Percentiles rank a stretch among this genome's conserved stretches.
phyloP scores from a whole-genome alignment of 257 asterid genomes.

The Avicennia marina region DNA sequence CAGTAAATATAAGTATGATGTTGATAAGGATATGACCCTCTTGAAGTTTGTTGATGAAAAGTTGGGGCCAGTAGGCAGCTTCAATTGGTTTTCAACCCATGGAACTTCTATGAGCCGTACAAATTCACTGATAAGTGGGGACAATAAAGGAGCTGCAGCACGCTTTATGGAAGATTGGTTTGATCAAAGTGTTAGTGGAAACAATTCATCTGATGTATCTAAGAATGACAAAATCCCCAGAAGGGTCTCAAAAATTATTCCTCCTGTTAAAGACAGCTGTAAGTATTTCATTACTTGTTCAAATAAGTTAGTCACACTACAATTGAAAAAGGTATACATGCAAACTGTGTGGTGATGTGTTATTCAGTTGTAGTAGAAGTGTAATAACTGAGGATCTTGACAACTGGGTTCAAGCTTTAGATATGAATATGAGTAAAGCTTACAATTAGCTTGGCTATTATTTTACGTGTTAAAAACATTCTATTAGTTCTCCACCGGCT shows the following conservation, averaged over 20 bases:
- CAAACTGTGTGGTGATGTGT: too few relatives aligned
- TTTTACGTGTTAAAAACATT: too few relatives aligned
- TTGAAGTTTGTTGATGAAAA: slow-evolving; percentile 83
- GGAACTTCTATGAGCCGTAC: slow-evolving; percentile 99
- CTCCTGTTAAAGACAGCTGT: slow-evolving; percentile 52
- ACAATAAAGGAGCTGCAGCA: slow-evolving; percentile 99
- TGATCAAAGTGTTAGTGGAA: slow-evolving; percentile 42
- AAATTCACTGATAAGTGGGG: slow-evolving; percentile 92
- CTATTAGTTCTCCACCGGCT: too few relatives aligned
- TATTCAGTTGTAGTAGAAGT: too few relatives aligned
- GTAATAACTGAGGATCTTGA: too few relatives aligned
- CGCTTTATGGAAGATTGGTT: slow-evolving; percentile 99
- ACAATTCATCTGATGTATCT: slow-evolving; percentile 20
- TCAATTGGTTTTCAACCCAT: slow-evolving; percentile 99
- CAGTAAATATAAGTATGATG: slow-evolving; percentile 72
- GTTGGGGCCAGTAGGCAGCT: slow-evolving; percentile 99
- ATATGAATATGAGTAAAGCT: too few relatives aligned
- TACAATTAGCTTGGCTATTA: too few relatives aligned
- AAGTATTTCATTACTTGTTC: slow-evolving; percentile 32
- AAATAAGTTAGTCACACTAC: background rate
- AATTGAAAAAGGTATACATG: too few relatives aligned
- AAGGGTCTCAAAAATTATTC: slow-evolving; percentile 83
- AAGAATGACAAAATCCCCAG: slow-evolving; percentile 37
- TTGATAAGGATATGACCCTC: slow-evolving; percentile 92
- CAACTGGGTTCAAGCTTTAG: too few relatives aligned